Evolutionary conservation across 2,329 filamentous ascomycete genomes (phyloP), one percentile per base, ranked within the genome.

Genomic region (Epichloe hybrida): DNA sequence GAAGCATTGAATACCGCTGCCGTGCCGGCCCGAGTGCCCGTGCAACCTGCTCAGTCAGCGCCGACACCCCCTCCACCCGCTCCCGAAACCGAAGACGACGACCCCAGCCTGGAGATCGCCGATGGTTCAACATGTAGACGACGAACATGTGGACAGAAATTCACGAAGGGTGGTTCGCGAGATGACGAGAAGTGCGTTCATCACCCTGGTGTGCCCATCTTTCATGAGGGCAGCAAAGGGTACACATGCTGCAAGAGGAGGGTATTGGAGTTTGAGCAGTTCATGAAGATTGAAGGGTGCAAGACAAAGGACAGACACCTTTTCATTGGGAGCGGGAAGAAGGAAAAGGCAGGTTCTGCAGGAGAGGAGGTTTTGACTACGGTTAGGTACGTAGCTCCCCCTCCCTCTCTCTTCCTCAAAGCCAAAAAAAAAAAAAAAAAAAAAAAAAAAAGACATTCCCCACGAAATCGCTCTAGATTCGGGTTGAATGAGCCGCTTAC

Each of bases 191-290:
- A 80, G 54, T 98, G 93, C 64, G 76, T 87, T 45, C 84, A 95
- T 63, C 93, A 98, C 68, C 90, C 93, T 0, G 93, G 93, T 4
- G 80, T 78, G 21, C 88, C 93, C 23, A 84, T 98, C 58, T 98
- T 98, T 71, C 93, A 98, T 66, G 93, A 98, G 72, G 93, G 93
- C 37, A 95, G 88, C 71, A 98, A 98, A 73, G 93, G 93, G 1
- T 98, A 93, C 76, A 89, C 83, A 53, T 98, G 93, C 74, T 98
- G 93, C 72, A 97, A 97, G 78, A 77, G 88, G 60, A 79, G 89
- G 38, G 93, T 98, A 52, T 72, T 98, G 53, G 93, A 98, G 64
- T 98, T 98, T 67, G 90, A 98, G 66, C 85, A 97, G 68, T 98
- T 98, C 69, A 83, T 98, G 83, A 93, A 87, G 69, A 91, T 98